These are phyloP conservation scores for Eucalyptus cladocalyx DNA, from an alignment of 345 rosid species.

Conservation along the genomic window DNA sequence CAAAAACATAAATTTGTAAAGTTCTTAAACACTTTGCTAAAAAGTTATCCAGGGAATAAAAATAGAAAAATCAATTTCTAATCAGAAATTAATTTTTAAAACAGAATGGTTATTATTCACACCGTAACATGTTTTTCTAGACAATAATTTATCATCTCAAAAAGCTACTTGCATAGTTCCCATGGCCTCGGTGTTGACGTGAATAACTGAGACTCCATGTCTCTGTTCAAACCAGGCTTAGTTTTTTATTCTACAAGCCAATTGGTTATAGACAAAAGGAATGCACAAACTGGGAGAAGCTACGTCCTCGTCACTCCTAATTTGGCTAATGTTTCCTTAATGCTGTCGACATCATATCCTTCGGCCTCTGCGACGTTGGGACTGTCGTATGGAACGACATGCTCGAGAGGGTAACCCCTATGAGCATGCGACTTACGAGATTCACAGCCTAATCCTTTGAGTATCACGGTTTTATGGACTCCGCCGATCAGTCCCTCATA, in stretches of 20 bases:
- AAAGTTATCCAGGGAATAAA: rapidly evolving
- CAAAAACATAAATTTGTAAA: too few species aligned
- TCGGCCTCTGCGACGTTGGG: slow-evolving; percentile 24
- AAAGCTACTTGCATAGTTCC: neutral
- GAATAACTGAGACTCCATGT: neutral
- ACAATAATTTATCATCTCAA: neutral
- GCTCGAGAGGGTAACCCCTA: slow-evolving; percentile 73
- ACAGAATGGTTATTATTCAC: rapidly evolving
- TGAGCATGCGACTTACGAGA: slow-evolving; percentile 37
- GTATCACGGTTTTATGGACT: slow-evolving; percentile 55
- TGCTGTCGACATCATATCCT: neutral
- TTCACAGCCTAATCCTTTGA: slow-evolving; percentile 54
- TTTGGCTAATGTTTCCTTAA: neutral
- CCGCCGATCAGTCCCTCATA: slow-evolving; percentile 94
- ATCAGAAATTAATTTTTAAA: rapidly evolving
- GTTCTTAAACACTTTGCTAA: too few species aligned
- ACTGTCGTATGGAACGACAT: slow-evolving; percentile 64
- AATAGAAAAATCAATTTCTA: too few species aligned
- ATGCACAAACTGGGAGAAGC: neutral
- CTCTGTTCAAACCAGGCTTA: neutral
- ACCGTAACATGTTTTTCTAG: rapidly evolving
- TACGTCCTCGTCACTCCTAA: neutral
- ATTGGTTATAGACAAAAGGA: neutral
- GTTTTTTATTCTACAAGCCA: neutral
- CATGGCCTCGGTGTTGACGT: neutral